Evolutionary conservation across 768 basidiomycete genomes (phyloP), one percentile per base, ranked within the genome.

Genomic region (Tricholoma sp.): DNA sequence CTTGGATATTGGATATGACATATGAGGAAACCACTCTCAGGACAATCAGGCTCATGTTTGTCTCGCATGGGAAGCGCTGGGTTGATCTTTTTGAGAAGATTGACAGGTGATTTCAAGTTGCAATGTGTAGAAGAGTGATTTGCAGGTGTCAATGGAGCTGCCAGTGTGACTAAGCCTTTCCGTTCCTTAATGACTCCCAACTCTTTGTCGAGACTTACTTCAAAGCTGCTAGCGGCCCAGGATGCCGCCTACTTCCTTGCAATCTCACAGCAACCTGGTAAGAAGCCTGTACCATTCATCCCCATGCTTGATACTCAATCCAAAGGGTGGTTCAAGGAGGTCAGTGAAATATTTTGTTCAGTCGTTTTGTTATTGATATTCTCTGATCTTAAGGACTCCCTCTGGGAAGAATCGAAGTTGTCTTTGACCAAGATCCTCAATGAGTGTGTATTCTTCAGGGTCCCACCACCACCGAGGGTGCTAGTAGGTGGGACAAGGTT

Each of bases 371-470:
- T n/a, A n/a, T n/a, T n/a, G n/a, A n/a, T n/a, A n/a, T n/a, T n/a
- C n/a, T n/a, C n/a, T n/a, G n/a, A n/a, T n/a, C n/a, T n/a, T n/a
- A n/a, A n/a, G n/a, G n/a, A 98, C 71, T 98, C 96, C 6, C 83
- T 98, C 10, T 98, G 96, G 95, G 96, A 98, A 72, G 97, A 99
- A 94, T 98, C 61, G 97, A 98, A 59, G 96, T 94, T 12, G 94
- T 99, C 39, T 97, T 98, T 67, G 97, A 98, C 74, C 94, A 96
- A 74, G 97, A 98, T 71, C 96, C 96, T 22, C 92, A 99, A 72
- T 89, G 97, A 60, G 95, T 98, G 24, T 96, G 94, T 67, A 96
- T 99, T 64, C 83, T 99, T 53, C 94, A 97, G 74, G 97, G 97
- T 19, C 97, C 97, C 12, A 89, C 98, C 51, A 94, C 97, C 1